Percentiles rank a stretch among this genome's conserved stretches.
These are phyloP conservation scores for Acacia acuminata DNA, from an alignment of 306 rosid genomes.

Conservation along the genomic window DNA sequence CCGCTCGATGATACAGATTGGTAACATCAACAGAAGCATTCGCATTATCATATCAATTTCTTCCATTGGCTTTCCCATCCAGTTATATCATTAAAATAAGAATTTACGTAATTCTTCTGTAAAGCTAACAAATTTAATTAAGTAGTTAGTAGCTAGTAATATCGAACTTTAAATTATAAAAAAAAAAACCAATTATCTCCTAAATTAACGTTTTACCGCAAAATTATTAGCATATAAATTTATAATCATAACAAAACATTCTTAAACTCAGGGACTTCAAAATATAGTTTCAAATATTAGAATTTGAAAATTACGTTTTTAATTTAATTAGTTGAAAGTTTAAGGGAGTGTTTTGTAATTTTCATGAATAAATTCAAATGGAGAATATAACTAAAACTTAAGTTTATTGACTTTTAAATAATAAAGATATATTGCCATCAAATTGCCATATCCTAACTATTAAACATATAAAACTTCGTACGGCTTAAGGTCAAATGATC, in stretches of 20 bases:
- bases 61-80: not conserved
- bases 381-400: not conserved
- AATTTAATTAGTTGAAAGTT: too few relatives aligned
- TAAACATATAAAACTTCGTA: not conserved
- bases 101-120: too few relatives aligned
- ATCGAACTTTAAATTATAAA: not conserved
- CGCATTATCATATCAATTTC: not conserved
- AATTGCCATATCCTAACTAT: not conserved
- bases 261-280: not conserved
- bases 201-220: not conserved
- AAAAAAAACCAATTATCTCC: not conserved
- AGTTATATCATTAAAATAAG: not conserved
- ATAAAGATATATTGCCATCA: not conserved
- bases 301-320: not conserved
- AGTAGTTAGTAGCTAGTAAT: not conserved
- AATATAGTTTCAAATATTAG: not conserved
- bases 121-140: too few relatives aligned
- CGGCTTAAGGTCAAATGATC: not conserved
- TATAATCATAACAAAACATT: not conserved
- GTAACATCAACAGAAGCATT: too few relatives aligned
- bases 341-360: not conserved
- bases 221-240: not conserved
- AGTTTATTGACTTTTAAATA: not conserved
- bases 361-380: not conserved
- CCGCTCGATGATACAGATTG: not conserved